phyloP scores from a whole-genome alignment of 352 stramenopile genomes.

The Phytopythium aichiense region DNA sequence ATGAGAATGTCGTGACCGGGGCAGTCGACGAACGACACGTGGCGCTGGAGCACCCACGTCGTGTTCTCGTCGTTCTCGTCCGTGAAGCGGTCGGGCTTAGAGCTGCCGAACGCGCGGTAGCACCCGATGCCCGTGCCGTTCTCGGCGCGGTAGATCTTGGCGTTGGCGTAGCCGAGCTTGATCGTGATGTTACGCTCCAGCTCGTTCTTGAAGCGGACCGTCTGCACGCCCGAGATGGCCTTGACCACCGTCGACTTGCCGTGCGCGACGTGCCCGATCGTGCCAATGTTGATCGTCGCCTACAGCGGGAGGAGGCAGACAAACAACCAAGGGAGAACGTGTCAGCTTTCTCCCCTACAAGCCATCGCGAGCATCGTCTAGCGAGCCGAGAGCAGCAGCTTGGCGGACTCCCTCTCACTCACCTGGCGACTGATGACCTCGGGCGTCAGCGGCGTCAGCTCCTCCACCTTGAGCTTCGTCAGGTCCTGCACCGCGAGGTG shows the following conservation, averaged over 20 bases:
- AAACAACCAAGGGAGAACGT: no score
- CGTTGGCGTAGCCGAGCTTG: constrained; percentile 99
- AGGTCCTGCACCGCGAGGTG: constrained; percentile 93
- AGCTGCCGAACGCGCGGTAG: constrained; percentile 88
- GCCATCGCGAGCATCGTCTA: background rate
- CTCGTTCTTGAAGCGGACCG: constrained; percentile 98
- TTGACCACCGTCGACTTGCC: constrained; percentile 99
- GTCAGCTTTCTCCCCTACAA: background rate
- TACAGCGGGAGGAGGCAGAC: constrained; percentile 34
- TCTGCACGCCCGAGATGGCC: constrained; percentile 99
- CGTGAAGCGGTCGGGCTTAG: constrained; percentile 82
- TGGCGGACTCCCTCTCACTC: constrained; percentile 9
- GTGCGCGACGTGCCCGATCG: constrained; percentile 99
- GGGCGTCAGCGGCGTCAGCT: constrained; percentile 96
- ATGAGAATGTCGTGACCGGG: constrained; percentile 99
- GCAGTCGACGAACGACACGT: constrained; percentile 99
- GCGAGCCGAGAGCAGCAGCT: background rate
- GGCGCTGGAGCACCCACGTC: constrained; percentile 91
- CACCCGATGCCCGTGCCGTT: constrained; percentile 76
- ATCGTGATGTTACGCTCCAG: constrained; percentile 99
- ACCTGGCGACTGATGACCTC: constrained; percentile 95
- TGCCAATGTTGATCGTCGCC: constrained; percentile 99
- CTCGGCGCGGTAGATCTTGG: constrained; percentile 98
- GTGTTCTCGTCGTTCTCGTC: constrained; percentile 88
- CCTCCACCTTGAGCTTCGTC: constrained; percentile 92